These are phyloP conservation scores for Sherardia arvensis DNA, from an alignment of 257 asterid species.

Conservation along the genomic window DNA sequence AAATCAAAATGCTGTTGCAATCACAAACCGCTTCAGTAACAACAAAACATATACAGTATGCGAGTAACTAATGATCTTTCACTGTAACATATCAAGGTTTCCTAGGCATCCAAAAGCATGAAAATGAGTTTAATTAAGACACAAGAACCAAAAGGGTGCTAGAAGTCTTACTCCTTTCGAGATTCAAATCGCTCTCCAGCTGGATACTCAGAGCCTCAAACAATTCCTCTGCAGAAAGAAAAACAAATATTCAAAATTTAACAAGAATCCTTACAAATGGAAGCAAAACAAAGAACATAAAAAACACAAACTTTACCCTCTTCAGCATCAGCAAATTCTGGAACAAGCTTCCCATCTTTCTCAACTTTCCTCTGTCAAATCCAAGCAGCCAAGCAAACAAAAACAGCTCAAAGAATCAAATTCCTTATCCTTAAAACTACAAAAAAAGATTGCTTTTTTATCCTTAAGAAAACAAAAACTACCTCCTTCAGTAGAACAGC, in stretches of 20 bases:
- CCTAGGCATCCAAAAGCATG: background rate
- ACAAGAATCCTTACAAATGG: background rate
- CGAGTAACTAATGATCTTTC: background rate
- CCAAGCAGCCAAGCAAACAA: background rate
- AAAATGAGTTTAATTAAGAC: background rate
- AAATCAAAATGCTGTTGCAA: background rate
- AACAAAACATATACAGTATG: background rate
- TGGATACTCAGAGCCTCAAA: slow-evolving; percentile 59
- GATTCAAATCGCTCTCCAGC: slow-evolving; percentile 71
- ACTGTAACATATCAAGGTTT: background rate
- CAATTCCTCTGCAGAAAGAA: slow-evolving; percentile 55
- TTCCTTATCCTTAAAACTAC: background rate
- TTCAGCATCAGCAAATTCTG: slow-evolving; percentile 80
- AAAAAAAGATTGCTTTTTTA: background rate
- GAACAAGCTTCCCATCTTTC: slow-evolving; percentile 64
- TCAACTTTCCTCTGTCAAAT: slow-evolving; percentile 53
- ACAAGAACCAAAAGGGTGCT: background rate
- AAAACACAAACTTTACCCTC: slow-evolving; percentile 49
- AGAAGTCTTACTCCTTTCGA: slow-evolving; percentile 55
- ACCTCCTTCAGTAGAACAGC: slow-evolving; percentile 78
- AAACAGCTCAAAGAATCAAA: background rate
- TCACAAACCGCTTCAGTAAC: background rate
- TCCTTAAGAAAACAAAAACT: background rate
- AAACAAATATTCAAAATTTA: background rate
- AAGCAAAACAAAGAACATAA: background rate